A percentile compares a stretch with the other conserved stretches of the same genome.
Evolutionary conservation across 1,284 basidiomycete species (phyloP).

Genomic region (Melanopsichium pennsylvanicum): DNA sequence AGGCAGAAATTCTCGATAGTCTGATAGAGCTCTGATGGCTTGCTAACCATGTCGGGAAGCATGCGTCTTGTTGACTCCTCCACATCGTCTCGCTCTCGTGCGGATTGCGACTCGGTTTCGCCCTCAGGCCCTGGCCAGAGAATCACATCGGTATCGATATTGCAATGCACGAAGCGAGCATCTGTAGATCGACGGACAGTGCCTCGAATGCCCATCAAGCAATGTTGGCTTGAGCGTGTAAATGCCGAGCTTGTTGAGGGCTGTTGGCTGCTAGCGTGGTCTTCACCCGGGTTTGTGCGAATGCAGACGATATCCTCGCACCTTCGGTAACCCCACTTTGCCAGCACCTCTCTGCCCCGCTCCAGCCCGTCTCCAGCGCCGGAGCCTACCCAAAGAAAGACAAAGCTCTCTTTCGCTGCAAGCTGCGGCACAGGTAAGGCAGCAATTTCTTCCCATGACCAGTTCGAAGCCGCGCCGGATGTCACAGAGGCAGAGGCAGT

Average conservation of each 20-base stretch:
- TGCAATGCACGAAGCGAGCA: constrained; percentile 95
- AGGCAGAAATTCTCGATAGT: constrained; percentile 98
- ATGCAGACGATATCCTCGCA: constrained; percentile 98
- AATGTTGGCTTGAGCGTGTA: constrained; percentile 73
- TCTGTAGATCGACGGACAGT: constrained; percentile 94
- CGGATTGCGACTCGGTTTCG: constrained; percentile 62
- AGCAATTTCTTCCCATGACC: constrained; percentile 83
- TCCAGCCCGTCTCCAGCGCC: constrained; percentile 90
- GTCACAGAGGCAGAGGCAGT: constrained; percentile 8
- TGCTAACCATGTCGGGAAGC: constrained; percentile 74
- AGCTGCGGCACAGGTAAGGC: constrained; percentile 82
- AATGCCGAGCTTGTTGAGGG: constrained; percentile 44
- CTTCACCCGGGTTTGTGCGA: constrained; percentile 79
- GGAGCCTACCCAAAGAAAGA: constrained; percentile 95
- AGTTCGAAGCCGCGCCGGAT: constrained; percentile 59
- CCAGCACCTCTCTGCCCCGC: constrained; percentile 85
- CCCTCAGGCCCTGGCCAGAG: constrained; percentile 83
- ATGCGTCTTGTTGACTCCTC: neutral
- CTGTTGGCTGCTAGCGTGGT: neutral
- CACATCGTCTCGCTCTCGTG: neutral
- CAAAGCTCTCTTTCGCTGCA: constrained; percentile 81
- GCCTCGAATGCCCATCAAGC: constrained; percentile 96
- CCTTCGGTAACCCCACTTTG: constrained; percentile 91
- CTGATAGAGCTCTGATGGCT: constrained; percentile 93
- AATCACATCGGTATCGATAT: constrained; percentile 95